Conservation (phyloP, 2,329 filamentous ascomycete species). For the Penicillium olsonii region DNA sequence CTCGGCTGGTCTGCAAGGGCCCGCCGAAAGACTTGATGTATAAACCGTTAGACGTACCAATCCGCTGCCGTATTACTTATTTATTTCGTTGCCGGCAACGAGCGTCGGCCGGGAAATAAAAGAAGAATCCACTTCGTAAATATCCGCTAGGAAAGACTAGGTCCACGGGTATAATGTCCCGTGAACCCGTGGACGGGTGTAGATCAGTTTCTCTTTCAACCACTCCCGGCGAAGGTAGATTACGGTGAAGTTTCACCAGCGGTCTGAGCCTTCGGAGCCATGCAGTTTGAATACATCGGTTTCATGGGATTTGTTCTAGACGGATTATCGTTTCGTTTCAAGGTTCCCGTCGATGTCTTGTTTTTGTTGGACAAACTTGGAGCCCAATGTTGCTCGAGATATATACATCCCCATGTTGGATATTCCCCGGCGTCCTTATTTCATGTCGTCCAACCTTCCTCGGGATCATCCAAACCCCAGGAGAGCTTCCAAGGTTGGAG, state of each 20-base stretch:
- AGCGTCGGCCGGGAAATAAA: slow-evolving; percentile 1
- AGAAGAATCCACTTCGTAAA: not conserved
- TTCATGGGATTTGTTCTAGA: slow-evolving; percentile 11
- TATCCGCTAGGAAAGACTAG: not conserved
- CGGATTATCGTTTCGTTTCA: not conserved
- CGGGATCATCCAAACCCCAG: no score
- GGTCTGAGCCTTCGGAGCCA: slow-evolving; percentile 24
- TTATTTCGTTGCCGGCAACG: slow-evolving; percentile 1
- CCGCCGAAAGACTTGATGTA: slow-evolving; percentile 24
- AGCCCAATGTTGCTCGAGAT: not conserved
- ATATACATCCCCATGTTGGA: not conserved
- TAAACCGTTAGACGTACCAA: slow-evolving; percentile 18
- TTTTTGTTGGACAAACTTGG: slow-evolving; percentile 10
- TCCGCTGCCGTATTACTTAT: slow-evolving; percentile 2
- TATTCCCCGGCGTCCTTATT: no score
- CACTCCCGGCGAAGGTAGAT: slow-evolving; percentile 11
- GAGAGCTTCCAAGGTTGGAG: not conserved
- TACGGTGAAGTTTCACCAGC: slow-evolving; percentile 23
- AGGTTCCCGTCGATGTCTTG: not conserved
- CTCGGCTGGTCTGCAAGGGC: slow-evolving; percentile 26
- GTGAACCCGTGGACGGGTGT: slow-evolving; percentile 1
- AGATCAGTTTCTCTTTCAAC: slow-evolving; percentile 16
- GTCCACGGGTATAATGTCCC: not conserved
- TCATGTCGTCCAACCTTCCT: no score
- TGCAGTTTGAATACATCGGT: slow-evolving; percentile 17